These are phyloP conservation scores for Escallonia herrerae DNA, from an alignment of 129 eudicot species.

Conservation along the genomic window DNA sequence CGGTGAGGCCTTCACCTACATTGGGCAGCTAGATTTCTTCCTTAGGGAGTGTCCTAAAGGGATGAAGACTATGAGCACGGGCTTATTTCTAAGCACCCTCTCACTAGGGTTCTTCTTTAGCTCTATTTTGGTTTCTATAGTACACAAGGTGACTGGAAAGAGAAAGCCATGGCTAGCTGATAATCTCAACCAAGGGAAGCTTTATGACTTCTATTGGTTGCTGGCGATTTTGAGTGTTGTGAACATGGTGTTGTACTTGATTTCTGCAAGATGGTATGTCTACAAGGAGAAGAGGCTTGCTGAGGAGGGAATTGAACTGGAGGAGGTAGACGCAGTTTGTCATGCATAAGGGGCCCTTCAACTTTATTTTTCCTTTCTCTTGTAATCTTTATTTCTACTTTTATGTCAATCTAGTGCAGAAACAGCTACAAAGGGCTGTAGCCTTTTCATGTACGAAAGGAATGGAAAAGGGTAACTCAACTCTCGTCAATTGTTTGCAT, in stretches of 20 bases:
- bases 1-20: conserved; percentile 86
- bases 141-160: conserved; percentile 53
- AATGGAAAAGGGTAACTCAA: conserved; percentile 14
- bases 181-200: conserved; percentile 69
- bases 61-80: conserved; percentile 88
- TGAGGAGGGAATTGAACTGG: conserved; percentile 54
- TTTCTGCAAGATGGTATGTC: conserved; percentile 58
- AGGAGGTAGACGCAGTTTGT: conserved; percentile 25
- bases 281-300: conserved; percentile 78
- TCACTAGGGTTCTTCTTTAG: conserved; percentile 72
- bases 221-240: conserved; percentile 45
- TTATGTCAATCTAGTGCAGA: conserved; percentile 10
- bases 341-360: conserved; percentile 14
- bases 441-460: conserved; percentile 23
- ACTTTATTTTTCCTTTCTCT: conserved; percentile 1
- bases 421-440: background rate
- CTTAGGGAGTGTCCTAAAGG: conserved; percentile 81
- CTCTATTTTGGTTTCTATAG: conserved; percentile 63
- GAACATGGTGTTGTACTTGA: conserved; percentile 41
- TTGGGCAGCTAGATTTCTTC: conserved; percentile 85
- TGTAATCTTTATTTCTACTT: background rate
- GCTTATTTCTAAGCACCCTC: conserved; percentile 64
- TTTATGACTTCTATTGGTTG: conserved; percentile 76
- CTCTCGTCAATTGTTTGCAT: background rate
- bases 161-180: conserved; percentile 64